These are phyloP conservation scores for Talaromyces proteolyticus DNA, from an alignment of 495 filamentous ascomycete genomes.

Conservation along the genomic window DNA sequence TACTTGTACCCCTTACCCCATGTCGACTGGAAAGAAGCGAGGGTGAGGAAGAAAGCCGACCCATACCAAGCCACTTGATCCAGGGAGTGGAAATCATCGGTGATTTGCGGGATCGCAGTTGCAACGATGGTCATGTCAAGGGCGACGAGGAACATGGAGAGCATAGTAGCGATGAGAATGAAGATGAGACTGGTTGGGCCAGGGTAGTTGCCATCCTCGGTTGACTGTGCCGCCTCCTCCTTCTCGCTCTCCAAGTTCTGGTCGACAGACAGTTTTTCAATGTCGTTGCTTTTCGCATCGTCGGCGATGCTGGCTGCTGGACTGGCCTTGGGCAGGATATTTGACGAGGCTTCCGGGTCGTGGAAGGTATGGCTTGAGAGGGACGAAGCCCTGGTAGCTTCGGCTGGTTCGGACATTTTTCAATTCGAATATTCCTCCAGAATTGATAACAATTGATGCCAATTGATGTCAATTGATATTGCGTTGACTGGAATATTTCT, in stretches of 20 bases:
- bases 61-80: constrained; percentile 49
- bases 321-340: not conserved
- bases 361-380: constrained; percentile 1
- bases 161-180: constrained; percentile 33
- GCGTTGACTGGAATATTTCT: too few relatives aligned
- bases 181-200: constrained; percentile 23
- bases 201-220: constrained; percentile 22
- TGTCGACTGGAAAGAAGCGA: constrained; percentile 45
- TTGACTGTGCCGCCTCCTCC: constrained; percentile 5
- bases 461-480: too few relatives aligned
- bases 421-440: too few relatives aligned
- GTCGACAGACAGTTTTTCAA: not conserved
- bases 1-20: constrained; percentile 50
- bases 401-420: too few relatives aligned
- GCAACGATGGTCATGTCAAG: constrained; percentile 41
- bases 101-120: constrained; percentile 46
- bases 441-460: too few relatives aligned
- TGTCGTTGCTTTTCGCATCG: not conserved
- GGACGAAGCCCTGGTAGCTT: constrained; percentile 1
- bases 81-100: constrained; percentile 40
- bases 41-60: constrained; percentile 48
- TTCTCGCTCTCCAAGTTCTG: not conserved
- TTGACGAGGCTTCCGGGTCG: not conserved
- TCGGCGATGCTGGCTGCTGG: not conserved
- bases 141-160: constrained; percentile 38